Evolutionary conservation across 2,329 filamentous ascomycete genomes (phyloP), one percentile per base, ranked within the genome.

Genomic region (Fusarium sp.): DNA sequence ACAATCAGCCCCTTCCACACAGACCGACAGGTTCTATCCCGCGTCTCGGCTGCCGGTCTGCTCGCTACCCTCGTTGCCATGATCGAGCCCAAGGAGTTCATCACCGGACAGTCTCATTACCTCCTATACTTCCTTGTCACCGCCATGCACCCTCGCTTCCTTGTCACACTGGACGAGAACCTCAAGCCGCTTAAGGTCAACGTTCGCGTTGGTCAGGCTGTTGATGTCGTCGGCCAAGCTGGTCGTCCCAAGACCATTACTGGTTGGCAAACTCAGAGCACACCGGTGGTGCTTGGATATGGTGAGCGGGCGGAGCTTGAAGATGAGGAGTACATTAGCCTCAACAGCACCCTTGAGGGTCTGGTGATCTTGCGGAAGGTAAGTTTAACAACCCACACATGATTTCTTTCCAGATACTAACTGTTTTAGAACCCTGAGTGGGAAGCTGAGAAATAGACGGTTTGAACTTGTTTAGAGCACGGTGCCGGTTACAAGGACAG

Each of bases 1-100:
- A 93, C 94, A 5, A 88, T 98, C 77, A 98, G 93, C 81, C 96
- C 96, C n/a, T 99, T 99, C 91, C 96, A 99, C 85, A 98, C 95
- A 20, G 97, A 99, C 79, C 92, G 97, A 62, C 94, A 97, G 81
- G 93, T 99, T 25, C 88, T 99, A 58, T 99, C 96, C 4, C 89
- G 93, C 67, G 97, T 99, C 37, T 91, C 94, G 25, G 91, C 95
- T 27, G 93, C 94, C 18, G 95, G 96, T 74, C 86, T 99, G 48
- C 87, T 99, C 61, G 92, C 95, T 14, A 94, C 97, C 27, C 87
- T 98, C 46, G 90, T 99, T 49, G 93, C 95, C 69, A 90, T 99
- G 86, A 96, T 99, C 76, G 96, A 99, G 73, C 92, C 96, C 67
- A 98, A 97, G 85, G 90, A 93, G 74, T 97, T 91, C 73, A 87